A percentile compares a stretch with the other conserved stretches of the same genome.
Conservation (phyloP, 2,329 filamentous ascomycete genomes). For the Aspergillus neotritici region DNA sequence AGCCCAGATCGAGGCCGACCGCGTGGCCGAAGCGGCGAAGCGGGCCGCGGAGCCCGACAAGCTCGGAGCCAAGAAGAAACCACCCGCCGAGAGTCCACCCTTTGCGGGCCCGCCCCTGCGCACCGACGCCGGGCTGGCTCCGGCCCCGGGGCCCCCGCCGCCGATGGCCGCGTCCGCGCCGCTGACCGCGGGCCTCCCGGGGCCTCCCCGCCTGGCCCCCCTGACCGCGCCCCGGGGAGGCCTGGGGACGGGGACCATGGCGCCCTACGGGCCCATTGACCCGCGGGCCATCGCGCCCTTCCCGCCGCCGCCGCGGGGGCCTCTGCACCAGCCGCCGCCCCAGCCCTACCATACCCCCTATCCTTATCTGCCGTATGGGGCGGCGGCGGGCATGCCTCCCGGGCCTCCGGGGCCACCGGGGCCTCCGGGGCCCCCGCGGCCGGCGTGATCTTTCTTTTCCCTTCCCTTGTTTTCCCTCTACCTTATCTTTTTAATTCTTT, state of each 20-base stretch:
- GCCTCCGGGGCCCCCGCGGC: constrained; percentile 17
- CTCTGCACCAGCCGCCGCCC: constrained; percentile 16
- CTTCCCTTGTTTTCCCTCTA: constrained; percentile 3
- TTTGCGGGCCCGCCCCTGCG: constrained; percentile 15
- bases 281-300: constrained; percentile 17
- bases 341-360: constrained; percentile 22
- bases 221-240: constrained; percentile 13
- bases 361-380: constrained; percentile 18
- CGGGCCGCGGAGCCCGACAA: constrained; percentile 24
- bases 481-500: not conserved
- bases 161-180: constrained; percentile 10
- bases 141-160: constrained; percentile 12
- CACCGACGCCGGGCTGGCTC: constrained; percentile 17
- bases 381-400: constrained; percentile 12
- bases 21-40: constrained; percentile 24
- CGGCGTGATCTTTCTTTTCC: constrained; percentile 8
- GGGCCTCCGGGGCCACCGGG: constrained; percentile 16
- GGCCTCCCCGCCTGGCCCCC: constrained; percentile 15
- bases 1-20: constrained; percentile 40
- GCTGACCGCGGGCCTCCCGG: constrained; percentile 13
- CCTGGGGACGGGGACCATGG: constrained; percentile 6
- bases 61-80: constrained; percentile 21
- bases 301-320: constrained; percentile 12
- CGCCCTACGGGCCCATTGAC: constrained; percentile 28
- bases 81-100: constrained; percentile 16